Conservation (phyloP, 257 asterid genomes). For the Ilex aquifolium region DNA sequence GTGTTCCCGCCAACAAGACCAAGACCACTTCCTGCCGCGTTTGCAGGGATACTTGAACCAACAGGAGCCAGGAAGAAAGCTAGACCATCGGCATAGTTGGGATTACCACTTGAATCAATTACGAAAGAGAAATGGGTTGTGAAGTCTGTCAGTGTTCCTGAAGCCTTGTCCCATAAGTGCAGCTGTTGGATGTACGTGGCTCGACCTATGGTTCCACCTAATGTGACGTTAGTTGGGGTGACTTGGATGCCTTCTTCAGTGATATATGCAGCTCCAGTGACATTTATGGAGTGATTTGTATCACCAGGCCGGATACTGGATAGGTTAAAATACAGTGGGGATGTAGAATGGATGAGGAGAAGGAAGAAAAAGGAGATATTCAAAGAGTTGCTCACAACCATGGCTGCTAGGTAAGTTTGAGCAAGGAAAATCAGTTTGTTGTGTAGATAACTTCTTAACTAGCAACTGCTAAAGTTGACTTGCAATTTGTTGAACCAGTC, state of each 20-base stretch:
- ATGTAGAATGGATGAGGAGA: not conserved
- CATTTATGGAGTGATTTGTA: not conserved
- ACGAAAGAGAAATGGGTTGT: not conserved
- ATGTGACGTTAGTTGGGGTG: not conserved
- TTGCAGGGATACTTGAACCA: not conserved
- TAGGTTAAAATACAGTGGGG: not conserved
- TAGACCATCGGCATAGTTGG: not conserved
- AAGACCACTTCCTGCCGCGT: not conserved
- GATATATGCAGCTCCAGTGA: not conserved
- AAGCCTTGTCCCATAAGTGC: not conserved
- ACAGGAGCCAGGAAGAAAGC: constrained; percentile 1
- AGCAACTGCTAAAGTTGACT: no score
- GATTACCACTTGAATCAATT: not conserved
- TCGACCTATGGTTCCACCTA: not conserved
- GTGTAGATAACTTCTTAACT: no score
- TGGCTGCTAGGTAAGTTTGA: not conserved
- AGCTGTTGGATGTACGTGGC: not conserved
- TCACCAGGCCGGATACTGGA: not conserved
- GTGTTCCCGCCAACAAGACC: not conserved
- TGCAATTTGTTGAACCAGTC: no score
- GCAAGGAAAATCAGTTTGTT: no score
- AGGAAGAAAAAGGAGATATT: not conserved
- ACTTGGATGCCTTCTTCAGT: not conserved
- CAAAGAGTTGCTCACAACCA: not conserved
- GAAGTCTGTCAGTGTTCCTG: not conserved